These are phyloP conservation scores for Venturia asperata DNA, from an alignment of 2,329 filamentous ascomycete species.

Conservation along the genomic window DNA sequence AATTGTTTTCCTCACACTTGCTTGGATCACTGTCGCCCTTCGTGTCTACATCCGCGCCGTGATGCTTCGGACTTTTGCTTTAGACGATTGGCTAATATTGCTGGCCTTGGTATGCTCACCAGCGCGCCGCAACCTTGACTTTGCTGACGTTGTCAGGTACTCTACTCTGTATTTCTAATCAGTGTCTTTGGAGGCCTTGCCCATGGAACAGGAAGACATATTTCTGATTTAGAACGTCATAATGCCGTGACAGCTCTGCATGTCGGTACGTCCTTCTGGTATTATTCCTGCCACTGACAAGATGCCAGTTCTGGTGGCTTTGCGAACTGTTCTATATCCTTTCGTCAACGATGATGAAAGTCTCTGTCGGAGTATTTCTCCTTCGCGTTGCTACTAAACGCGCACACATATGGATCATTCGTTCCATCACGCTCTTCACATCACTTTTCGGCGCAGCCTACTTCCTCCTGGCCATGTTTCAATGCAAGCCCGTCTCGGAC, in stretches of 20 bases:
- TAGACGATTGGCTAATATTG: conserved; percentile 20
- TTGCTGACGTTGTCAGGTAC: background rate
- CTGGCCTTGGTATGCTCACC: conserved; percentile 13
- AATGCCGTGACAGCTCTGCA: conserved; percentile 10
- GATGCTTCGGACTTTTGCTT: conserved; percentile 16
- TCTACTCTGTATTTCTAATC: conserved; percentile 6
- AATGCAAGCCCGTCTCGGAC: conserved; percentile 17
- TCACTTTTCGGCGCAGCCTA: conserved; percentile 15
- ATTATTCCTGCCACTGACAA: background rate
- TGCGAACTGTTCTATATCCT: conserved; percentile 21
- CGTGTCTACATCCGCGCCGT: conserved; percentile 10
- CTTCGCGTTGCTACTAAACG: conserved; percentile 15
- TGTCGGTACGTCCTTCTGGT: background rate
- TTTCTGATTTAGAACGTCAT: background rate
- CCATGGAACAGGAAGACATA: conserved; percentile 15
- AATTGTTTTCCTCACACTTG: conserved; percentile 4
- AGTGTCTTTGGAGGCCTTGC: conserved; percentile 8
- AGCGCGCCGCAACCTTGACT: background rate
- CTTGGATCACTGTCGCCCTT: conserved; percentile 14
- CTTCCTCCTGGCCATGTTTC: conserved; percentile 19
- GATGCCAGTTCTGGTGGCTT: conserved; percentile 16
- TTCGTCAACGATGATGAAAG: conserved; percentile 4
- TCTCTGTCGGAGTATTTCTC: conserved; percentile 19
- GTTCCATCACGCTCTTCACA: conserved; percentile 5
- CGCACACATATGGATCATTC: conserved; percentile 17